Base-by-base conservation (phyloP, 1,284 basidiomycete species). In the Wolfiporia cocos region DNA sequence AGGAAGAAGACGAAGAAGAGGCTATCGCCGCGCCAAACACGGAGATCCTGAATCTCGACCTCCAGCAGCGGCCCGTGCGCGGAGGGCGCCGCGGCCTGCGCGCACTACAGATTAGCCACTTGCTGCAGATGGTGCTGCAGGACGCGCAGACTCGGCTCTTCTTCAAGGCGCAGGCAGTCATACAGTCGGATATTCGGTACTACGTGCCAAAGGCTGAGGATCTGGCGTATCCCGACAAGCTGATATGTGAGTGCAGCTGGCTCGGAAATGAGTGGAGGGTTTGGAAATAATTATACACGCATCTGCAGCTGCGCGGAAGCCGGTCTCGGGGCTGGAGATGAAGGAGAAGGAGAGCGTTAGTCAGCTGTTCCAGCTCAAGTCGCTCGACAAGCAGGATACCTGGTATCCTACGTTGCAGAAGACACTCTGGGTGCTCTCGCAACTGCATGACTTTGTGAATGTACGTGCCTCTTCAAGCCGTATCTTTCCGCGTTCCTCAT, bases 101-200 rank as follows among this genome's bases (percentile, higher is more conserved):
- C 12, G 70, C 70, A 37, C 64, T 92, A 33, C 80, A 84, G 48
- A 79, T 82, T 39, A 74, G 81, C 46, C 78, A 85, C 40, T 67
- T 96, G 5, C 65, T 96, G 31, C 78, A 87, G 56, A 91, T 92
- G 78, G 85, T 96, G 1, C 65, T 95, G 18, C 92, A 95, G 61
- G 93, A 96, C 57, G 91, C 92, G 1, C 93, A 96, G 67, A 96
- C 93, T 5, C 69, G 92, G 40, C 64, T 96, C 39, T 91, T 96
- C 52, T 96, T 96, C 73, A 86, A 94, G 57, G 92, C 92, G 6
- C 92, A 96, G 63, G 77, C 89, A 1, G 74, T 95, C 37, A 81
- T 96, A 34, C 87, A 93, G 56, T 75, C 78, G 22, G 92, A 96
- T 38, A 90, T 96, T 32, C 69, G 85, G 53, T 82, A 88, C 57